Conservation (phyloP, 495 filamentous ascomycete species). For the Cairneyella variabilis region DNA sequence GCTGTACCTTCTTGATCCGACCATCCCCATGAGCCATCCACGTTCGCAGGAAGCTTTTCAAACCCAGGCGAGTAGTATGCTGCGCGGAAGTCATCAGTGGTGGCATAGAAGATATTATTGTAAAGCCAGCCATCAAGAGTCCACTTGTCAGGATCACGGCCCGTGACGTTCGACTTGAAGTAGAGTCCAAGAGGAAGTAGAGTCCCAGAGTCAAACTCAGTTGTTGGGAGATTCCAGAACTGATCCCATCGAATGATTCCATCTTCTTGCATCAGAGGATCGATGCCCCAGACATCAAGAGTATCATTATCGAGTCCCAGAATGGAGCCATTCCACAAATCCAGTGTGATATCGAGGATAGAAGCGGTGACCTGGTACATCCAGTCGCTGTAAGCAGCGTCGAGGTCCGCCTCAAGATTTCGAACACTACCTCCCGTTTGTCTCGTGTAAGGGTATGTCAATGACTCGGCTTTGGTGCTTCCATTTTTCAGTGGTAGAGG, state of each 20-base stretch:
- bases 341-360: background rate
- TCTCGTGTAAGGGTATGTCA: conserved; percentile 41
- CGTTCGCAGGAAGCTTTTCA: conserved; percentile 34
- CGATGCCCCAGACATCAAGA: conserved; percentile 36
- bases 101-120: conserved; percentile 44
- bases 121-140: conserved; percentile 44
- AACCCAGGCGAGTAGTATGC: conserved; percentile 41
- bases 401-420: conserved; percentile 35
- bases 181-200: conserved; percentile 41
- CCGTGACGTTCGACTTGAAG: conserved; percentile 41
- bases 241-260: conserved; percentile 38
- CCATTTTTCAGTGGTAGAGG: conserved; percentile 41
- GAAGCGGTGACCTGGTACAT: conserved; percentile 16
- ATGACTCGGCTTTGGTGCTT: conserved; percentile 31
- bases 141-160: conserved; percentile 43
- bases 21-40: conserved; percentile 42
- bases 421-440: conserved; percentile 33
- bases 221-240: conserved; percentile 35
- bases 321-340: conserved; percentile 23
- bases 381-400: conserved; percentile 18
- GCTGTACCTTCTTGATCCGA: conserved; percentile 32
- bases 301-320: conserved; percentile 40
- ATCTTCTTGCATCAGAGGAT: conserved; percentile 39
- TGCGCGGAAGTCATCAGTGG: conserved; percentile 38
- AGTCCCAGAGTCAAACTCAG: conserved; percentile 32